Conservation (phyloP, 345 rosid genomes). For the Lepidium africanum region DNA sequence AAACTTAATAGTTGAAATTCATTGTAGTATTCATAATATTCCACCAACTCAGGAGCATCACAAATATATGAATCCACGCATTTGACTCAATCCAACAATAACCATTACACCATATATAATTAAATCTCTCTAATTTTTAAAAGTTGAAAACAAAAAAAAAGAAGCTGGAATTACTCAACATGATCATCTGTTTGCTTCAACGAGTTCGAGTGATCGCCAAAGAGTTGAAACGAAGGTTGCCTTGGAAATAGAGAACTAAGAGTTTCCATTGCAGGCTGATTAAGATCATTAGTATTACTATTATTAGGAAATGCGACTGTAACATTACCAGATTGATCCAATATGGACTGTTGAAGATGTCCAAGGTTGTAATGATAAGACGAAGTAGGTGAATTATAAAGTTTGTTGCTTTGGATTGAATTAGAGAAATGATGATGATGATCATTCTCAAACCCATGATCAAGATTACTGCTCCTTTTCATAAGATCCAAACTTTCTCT, state of each 20-base stretch:
- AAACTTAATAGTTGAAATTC: neutral
- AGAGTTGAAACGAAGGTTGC: slow-evolving; percentile 41
- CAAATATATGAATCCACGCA: neutral
- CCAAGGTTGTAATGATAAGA: slow-evolving; percentile 41
- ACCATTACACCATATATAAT: neutral
- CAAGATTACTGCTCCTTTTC: too few species aligned
- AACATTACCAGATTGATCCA: slow-evolving; percentile 54
- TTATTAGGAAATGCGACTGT: slow-evolving; percentile 35
- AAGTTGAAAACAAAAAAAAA: too few species aligned
- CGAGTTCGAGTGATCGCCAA: slow-evolving; percentile 19
- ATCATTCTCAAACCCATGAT: too few species aligned
- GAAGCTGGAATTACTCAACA: neutral
- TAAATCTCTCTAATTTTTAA: too few species aligned
- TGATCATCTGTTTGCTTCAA: slow-evolving; percentile 18
- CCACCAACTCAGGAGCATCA: neutral
- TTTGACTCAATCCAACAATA: neutral
- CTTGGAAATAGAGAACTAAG: slow-evolving; percentile 39
- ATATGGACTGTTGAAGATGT: slow-evolving; percentile 45
- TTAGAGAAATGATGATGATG: slow-evolving; percentile 35
- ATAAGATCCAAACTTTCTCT: slow-evolving; percentile 9
- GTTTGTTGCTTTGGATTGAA: slow-evolving; percentile 29
- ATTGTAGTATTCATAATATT: neutral
- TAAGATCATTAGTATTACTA: neutral
- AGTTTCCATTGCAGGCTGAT: slow-evolving; percentile 25
- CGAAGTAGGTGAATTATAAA: slow-evolving; percentile 14